Evolutionary conservation across 139 green algal genomes (phyloP).

Genomic region (Raphidocelis subcapitata): DNA sequence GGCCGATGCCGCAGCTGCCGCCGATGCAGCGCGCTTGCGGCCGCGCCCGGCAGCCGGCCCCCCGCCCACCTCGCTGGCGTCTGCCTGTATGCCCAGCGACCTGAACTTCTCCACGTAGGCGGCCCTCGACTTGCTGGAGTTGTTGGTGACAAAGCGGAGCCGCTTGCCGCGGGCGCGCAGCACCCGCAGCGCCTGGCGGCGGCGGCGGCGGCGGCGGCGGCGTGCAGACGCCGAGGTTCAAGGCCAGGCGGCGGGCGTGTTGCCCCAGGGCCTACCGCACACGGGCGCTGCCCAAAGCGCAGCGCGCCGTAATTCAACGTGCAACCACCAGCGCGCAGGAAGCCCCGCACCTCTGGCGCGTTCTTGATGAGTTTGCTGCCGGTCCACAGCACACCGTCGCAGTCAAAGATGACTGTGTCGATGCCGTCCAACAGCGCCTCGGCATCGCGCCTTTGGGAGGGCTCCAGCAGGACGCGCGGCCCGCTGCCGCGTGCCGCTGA

Average conservation of each 20-base stretch:
- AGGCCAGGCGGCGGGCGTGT: not conserved
- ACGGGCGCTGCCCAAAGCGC: not conserved
- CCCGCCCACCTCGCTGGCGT: constrained; percentile 41
- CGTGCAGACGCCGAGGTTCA: not conserved
- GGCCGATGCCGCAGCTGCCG: not conserved
- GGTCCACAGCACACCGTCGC: constrained; percentile 65
- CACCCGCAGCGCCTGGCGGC: constrained; percentile 38
- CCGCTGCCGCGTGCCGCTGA: too few species aligned
- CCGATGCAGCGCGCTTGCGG: not conserved
- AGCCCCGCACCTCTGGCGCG: constrained; percentile 24
- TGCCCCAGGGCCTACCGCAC: not conserved
- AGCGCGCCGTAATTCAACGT: not conserved
- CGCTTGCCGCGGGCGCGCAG: constrained; percentile 52
- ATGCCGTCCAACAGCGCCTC: constrained; percentile 19
- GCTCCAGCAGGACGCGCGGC: too few species aligned
- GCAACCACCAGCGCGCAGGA: not conserved
- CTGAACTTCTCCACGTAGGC: constrained; percentile 52
- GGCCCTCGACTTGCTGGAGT: constrained; percentile 43
- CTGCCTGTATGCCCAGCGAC: constrained; percentile 50
- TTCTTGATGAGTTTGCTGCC: constrained; percentile 39
- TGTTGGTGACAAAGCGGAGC: constrained; percentile 76
- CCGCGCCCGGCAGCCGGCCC: not conserved
- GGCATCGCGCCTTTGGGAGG: too few species aligned
- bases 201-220: not conserved
- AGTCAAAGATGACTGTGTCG: constrained; percentile 58